Evolutionary conservation across 345 rosid species (phyloP).

Genomic region (Abelmoschus esculentus): DNA sequence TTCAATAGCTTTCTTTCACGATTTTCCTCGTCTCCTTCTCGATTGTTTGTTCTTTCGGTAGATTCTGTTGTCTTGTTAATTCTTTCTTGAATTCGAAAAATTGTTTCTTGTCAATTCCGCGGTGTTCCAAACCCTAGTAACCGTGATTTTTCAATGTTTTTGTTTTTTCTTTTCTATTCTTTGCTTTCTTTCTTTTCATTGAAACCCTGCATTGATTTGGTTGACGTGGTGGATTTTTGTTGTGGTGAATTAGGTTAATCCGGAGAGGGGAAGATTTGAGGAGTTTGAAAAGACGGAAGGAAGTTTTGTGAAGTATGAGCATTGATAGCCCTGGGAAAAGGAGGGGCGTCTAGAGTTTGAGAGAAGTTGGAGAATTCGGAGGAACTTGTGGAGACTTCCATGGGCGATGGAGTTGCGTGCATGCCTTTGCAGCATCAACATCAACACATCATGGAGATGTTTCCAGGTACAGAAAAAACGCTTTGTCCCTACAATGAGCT

Average conservation of each 20-base stretch:
- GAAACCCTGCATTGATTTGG: slow-evolving; percentile 50
- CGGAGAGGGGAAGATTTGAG: neutral
- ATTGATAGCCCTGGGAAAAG: slow-evolving; percentile 59
- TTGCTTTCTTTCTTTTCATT: slow-evolving; percentile 10
- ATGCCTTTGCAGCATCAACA: slow-evolving; percentile 63
- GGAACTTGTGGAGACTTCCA: slow-evolving; percentile 51
- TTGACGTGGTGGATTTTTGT: slow-evolving; percentile 10
- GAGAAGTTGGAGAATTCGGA: slow-evolving; percentile 12
- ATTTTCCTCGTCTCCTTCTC: slow-evolving; percentile 12
- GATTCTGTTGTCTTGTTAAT: slow-evolving; percentile 3
- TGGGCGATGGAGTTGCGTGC: slow-evolving; percentile 99
- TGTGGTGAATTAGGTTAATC: slow-evolving; percentile 22
- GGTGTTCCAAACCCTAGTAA: slow-evolving; percentile 25
- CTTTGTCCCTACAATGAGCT: slow-evolving; percentile 45
- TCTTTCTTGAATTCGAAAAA: slow-evolving; percentile 3
- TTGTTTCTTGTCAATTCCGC: neutral
- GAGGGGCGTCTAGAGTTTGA: slow-evolving; percentile 54
- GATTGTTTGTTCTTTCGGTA: slow-evolving; percentile 38
- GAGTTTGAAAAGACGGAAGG: slow-evolving; percentile 15
- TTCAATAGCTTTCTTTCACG: slow-evolving; percentile 19
- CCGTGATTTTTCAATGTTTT: neutral
- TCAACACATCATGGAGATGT: slow-evolving; percentile 76
- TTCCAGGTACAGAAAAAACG: slow-evolving; percentile 59
- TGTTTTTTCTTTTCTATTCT: neutral
- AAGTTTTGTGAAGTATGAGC: slow-evolving; percentile 62